phyloP scores from a whole-genome alignment of 2,329 filamentous ascomycete genomes.

The Neodidymelliopsis sp. region DNA sequence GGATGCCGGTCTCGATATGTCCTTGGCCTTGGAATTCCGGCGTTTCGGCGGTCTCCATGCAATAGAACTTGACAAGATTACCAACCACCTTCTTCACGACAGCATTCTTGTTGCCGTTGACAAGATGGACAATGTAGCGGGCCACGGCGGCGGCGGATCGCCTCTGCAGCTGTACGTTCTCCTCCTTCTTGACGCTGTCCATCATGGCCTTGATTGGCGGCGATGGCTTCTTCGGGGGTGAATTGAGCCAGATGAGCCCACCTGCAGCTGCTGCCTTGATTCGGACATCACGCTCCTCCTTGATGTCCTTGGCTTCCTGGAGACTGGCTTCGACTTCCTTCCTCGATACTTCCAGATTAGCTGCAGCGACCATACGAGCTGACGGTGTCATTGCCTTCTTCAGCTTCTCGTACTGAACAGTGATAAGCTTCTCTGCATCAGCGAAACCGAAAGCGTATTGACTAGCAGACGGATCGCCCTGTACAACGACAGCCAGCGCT shows the following conservation, averaged over 20 bases:
- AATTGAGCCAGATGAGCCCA: conserved; percentile 84
- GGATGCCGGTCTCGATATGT: conserved; percentile 76
- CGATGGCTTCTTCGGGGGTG: conserved; percentile 91
- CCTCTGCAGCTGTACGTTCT: conserved; percentile 85
- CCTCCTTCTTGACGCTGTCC: conserved; percentile 96
- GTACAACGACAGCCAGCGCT: conserved; percentile 84
- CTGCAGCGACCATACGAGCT: conserved; percentile 82
- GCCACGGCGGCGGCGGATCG: conserved; percentile 87
- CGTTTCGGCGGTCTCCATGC: conserved; percentile 96
- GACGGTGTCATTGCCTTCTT: conserved; percentile 89
- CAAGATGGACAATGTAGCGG: conserved; percentile 84
- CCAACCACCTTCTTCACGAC: conserved; percentile 95
- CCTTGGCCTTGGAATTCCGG: conserved; percentile 91
- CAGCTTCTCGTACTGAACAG: conserved; percentile 83
- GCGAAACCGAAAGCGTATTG: conserved; percentile 89
- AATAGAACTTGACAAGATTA: conserved; percentile 96
- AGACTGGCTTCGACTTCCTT: conserved; percentile 75
- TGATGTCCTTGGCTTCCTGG: conserved; percentile 78
- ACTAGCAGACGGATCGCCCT: conserved; percentile 90
- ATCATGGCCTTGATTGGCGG: conserved; percentile 95
- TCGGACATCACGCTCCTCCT: conserved; percentile 82
- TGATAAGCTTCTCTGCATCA: conserved; percentile 87
- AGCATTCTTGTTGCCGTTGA: conserved; percentile 77
- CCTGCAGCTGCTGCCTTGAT: conserved; percentile 87
- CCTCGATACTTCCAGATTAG: conserved; percentile 80